phyloP scores from a whole-genome alignment of 1,284 basidiomycete genomes.

The Phaffia rhodozyma region DNA sequence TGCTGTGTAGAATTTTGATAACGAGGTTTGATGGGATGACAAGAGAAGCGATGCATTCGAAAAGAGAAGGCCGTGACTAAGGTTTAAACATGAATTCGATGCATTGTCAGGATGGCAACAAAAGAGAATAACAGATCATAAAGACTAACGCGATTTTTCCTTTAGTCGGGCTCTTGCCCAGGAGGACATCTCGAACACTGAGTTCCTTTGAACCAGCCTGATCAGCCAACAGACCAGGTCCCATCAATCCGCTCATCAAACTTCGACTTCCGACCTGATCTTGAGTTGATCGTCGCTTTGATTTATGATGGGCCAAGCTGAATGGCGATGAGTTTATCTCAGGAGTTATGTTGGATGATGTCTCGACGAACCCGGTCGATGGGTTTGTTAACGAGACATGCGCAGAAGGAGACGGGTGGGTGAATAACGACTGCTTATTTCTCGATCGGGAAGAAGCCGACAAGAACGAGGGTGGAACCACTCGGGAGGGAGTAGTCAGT shows the following conservation, averaged over 20 bases:
- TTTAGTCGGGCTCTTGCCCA: slow-evolving; percentile 1
- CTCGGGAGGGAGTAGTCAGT: neutral
- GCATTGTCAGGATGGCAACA: neutral
- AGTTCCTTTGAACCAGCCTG: no score
- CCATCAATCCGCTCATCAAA: no score
- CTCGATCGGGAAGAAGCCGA: neutral
- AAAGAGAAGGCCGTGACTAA: neutral
- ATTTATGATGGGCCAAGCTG: no score
- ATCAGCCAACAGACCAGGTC: neutral
- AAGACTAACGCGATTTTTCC: neutral
- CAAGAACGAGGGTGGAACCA: neutral
- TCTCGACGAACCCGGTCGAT: no score
- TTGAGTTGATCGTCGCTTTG: neutral
- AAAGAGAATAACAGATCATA: neutral
- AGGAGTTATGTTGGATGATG: neutral
- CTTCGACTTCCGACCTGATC: neutral
- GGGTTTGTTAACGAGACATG: neutral
- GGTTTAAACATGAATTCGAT: neutral
- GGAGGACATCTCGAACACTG: no score
- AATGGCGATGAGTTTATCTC: neutral
- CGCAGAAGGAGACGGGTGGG: neutral
- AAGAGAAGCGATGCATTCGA: slow-evolving; percentile 1
- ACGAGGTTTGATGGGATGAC: neutral
- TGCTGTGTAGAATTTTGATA: neutral
- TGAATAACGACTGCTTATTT: neutral